Base-by-base conservation (phyloP, 805 yeast species). In the Kockiozyma suomiensis region DNA sequence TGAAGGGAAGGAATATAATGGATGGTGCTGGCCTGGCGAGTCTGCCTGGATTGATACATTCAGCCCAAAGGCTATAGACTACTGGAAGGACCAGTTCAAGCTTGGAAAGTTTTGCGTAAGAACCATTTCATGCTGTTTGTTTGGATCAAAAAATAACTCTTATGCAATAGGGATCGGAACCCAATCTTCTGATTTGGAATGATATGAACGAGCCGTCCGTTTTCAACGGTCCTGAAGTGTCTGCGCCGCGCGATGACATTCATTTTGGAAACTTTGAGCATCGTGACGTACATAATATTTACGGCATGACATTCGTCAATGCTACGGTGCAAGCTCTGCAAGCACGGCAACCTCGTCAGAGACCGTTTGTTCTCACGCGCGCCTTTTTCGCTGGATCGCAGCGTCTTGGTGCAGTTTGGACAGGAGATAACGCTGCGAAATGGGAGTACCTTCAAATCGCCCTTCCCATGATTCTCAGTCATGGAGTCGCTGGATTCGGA, bases 161-260 rank as follows among this genome's bases (percentile, higher is more conserved):
- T 17, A 2, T 21, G 7, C 52, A 19, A 5, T 23, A 62, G 59
- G 68, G 65, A 21, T 42, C 54, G 46, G 81, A 87, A 8, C 76
- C 81, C 13, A 94, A 94, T 70, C 73, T 90, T 49, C 86, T 86
- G 69, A 76, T 94, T 19, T 94, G 99, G 99, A 94, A 93, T 73
- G 99, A 94, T 73, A 94, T 94, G 99, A 90, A 88, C 74, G 99
- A 94, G 75, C 97, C 98, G 0, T 90, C 97, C 0, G 87, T 94
- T 4, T 94, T 94, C 72, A 83, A 86, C 67, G 99, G 98, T 1
- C 96, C 98, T 0, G 99, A 94, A 73, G 90, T 97, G 0, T 77
- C 96, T 0, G 85, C 94, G 21, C 96, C 96, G 35, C 87, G 87
- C 68, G 96, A 91, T 73, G 75, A 81, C 23, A 68, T 92, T 40